These are phyloP conservation scores for Amylocarpus encephaloides DNA, from an alignment of 2,329 filamentous ascomycete species.

Conservation along the genomic window DNA sequence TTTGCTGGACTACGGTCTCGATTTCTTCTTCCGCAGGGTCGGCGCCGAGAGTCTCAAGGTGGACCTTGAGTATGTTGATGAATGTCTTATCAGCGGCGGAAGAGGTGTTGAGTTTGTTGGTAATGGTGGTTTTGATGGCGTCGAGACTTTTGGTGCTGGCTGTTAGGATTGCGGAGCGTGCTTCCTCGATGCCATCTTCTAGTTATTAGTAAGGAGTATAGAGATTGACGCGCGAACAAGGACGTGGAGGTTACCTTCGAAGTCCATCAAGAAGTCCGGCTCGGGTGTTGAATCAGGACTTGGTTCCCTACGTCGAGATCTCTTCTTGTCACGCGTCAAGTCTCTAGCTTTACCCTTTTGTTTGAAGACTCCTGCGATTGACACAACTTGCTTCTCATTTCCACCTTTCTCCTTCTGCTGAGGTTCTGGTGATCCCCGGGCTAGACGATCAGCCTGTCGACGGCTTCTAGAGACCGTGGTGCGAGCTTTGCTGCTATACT, in stretches of 20 bases:
- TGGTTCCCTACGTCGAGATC: slow-evolving; percentile 6
- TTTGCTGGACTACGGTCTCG: slow-evolving; percentile 12
- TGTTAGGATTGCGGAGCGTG: slow-evolving; percentile 10
- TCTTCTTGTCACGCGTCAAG: slow-evolving; percentile 8
- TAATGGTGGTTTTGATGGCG: slow-evolving; percentile 11
- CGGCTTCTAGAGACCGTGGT: not conserved
- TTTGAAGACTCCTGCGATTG: slow-evolving; percentile 21
- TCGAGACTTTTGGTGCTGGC: slow-evolving; percentile 15
- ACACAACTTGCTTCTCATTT: slow-evolving; percentile 12
- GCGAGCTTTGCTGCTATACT: not conserved
- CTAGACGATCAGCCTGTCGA: not conserved
- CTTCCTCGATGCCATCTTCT: slow-evolving; percentile 21
- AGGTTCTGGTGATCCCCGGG: not conserved
- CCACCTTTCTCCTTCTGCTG: not conserved
- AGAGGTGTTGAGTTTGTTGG: slow-evolving; percentile 4
- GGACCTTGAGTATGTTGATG: slow-evolving; percentile 8
- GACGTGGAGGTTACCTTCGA: slow-evolving; percentile 10
- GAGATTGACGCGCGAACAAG: too few species aligned
- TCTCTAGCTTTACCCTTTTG: slow-evolving; percentile 6
- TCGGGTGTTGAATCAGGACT: slow-evolving; percentile 8
- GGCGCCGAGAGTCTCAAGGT: slow-evolving; percentile 6
- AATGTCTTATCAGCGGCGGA: slow-evolving; percentile 13
- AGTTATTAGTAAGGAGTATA: not conserved
- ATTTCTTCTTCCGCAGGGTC: slow-evolving; percentile 22
- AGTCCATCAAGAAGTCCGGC: slow-evolving; percentile 9